These are phyloP conservation scores for Trichophyton benhamiae DNA, from an alignment of 2,329 filamentous ascomycete genomes.

Conservation along the genomic window DNA sequence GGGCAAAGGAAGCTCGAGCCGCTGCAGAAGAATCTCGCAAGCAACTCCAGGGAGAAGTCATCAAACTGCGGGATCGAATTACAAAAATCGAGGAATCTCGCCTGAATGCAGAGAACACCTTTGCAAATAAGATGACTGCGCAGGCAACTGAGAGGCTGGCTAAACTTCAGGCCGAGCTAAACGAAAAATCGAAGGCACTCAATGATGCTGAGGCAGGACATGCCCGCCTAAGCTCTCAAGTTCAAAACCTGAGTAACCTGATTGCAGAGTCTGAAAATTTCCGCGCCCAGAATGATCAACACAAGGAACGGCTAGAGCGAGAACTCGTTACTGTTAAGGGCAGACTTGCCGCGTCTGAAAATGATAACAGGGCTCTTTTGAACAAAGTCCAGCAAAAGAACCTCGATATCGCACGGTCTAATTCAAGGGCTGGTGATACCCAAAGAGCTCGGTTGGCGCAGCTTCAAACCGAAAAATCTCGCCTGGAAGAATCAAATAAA, in stretches of 20 bases:
- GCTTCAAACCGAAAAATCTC: conserved; percentile 70
- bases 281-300: conserved; percentile 78
- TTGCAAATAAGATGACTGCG: conserved; percentile 65
- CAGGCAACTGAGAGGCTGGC: conserved; percentile 70
- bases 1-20: conserved; percentile 68
- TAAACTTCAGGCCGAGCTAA: conserved; percentile 65
- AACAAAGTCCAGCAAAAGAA: conserved; percentile 98
- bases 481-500: conserved; percentile 68
- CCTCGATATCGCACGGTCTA: conserved; percentile 83
- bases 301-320: conserved; percentile 83
- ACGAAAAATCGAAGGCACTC: conserved; percentile 62
- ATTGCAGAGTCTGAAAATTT: conserved; percentile 84
- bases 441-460: conserved; percentile 64
- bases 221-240: conserved; percentile 59
- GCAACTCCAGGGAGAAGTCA: conserved; percentile 75
- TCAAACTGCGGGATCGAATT: conserved; percentile 69
- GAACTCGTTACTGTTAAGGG: conserved; percentile 87
- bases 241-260: conserved; percentile 74
- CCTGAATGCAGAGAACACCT: conserved; percentile 64
- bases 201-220: conserved; percentile 72
- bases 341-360: conserved; percentile 79
- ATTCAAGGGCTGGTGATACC: conserved; percentile 71
- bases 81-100: conserved; percentile 76
- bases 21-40: conserved; percentile 78
- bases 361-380: conserved; percentile 86